Evolutionary conservation across 1,284 basidiomycete species (phyloP).

Genomic region (Irpex lacteus): DNA sequence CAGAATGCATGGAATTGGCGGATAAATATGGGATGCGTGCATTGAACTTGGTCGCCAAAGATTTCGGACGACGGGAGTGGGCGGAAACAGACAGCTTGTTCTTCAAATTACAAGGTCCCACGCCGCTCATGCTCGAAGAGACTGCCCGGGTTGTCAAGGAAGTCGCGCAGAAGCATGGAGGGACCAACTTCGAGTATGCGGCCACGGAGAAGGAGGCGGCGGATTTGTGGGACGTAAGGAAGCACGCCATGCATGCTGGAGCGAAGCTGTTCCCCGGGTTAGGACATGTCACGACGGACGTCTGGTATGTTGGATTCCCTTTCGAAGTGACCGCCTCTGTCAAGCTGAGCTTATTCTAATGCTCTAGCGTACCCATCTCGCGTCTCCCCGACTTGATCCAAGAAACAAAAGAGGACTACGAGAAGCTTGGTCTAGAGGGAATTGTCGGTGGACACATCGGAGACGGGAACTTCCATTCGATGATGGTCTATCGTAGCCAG

Average conservation of each 20-base stretch:
- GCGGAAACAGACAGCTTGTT: constrained; percentile 75
- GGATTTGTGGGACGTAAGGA: constrained; percentile 83
- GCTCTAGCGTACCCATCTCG: constrained; percentile 77
- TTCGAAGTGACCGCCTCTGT: neutral
- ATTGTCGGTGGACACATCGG: constrained; percentile 82
- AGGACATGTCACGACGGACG: constrained; percentile 75
- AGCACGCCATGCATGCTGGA: constrained; percentile 76
- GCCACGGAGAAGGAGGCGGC: constrained; percentile 65
- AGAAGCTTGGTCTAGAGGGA: constrained; percentile 55
- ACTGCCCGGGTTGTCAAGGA: constrained; percentile 57
- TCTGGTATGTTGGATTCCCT: constrained; percentile 56
- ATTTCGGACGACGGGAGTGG: constrained; percentile 41
- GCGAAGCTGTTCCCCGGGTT: constrained; percentile 45
- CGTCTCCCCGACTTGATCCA: constrained; percentile 73
- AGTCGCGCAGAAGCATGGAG: constrained; percentile 65
- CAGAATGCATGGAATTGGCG: constrained; percentile 73
- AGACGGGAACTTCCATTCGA: constrained; percentile 68
- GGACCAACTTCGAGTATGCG: constrained; percentile 70
- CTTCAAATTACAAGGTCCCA: constrained; percentile 85
- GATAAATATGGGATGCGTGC: constrained; percentile 70
- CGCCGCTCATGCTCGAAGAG: constrained; percentile 57
- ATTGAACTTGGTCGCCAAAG: constrained; percentile 63
- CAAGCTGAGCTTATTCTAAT: neutral
- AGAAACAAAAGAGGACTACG: constrained; percentile 74
- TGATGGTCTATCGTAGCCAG: constrained; percentile 60